Base-by-base conservation (phyloP, 1,284 basidiomycete genomes). In the Malassezia restricta region DNA sequence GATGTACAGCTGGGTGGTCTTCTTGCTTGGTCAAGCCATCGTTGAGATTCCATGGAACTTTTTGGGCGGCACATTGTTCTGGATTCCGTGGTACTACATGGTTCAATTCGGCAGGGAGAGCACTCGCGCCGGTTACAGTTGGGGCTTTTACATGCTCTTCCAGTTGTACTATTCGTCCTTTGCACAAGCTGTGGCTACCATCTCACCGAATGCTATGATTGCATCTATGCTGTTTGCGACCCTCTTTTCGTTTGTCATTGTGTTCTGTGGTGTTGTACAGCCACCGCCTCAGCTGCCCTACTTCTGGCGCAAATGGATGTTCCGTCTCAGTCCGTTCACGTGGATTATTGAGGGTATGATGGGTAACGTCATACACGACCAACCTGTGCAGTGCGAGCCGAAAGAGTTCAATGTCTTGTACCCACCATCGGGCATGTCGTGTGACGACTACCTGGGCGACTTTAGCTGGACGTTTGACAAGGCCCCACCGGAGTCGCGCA, bases 1-100 rank as follows among this genome's bases (percentile, higher is more conserved):
- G 65, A 85, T 86, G 67, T 91, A 89, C 76, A 81, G 81, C 45
- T 91, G 88, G 88, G 77, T 81, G 6, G 81, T 84, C 1, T 79
- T 89, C 41, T 64, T 75, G 40, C 50, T 68, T 46, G 47, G 66
- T 17, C 74, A 74, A 59, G 71, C 77, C 39, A 40, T 78, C 12
- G 76, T 68, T 49, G 74, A 75, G 59, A 47, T 74, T 4, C 64
- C 66, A 3, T 73, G 65, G 64, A 65, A 66, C 56, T 12, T 65
- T 4, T 29, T 70, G 5, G 59, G 61, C 20, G 71, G 60, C 5
- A 69, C 66, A 5, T 45, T 65, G 17, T 69, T 65, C 55, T 69
- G 61, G 62, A 42, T 56, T 4, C 51, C 60, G 4, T 69, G 67
- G 66, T 66, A 61, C 53, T 67, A 51, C 9, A 65, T 68, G 64